Base-by-base conservation (phyloP, 2,329 filamentous ascomycete species). In the Pseudogymnoascus sp. region DNA sequence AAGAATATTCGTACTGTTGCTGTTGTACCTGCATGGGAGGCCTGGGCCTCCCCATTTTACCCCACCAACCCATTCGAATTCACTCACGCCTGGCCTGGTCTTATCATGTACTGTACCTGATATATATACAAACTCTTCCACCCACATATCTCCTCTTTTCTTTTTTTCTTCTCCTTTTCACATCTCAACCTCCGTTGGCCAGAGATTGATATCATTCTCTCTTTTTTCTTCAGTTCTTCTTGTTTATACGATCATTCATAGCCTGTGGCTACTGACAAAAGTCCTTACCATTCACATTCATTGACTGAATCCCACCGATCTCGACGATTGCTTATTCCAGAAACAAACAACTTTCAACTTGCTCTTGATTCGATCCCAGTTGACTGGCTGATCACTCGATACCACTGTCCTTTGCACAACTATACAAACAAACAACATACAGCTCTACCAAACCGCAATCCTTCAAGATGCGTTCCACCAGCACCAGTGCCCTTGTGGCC, bases 401-500 rank as follows among this genome's bases (percentile, higher is more conserved):
- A 58, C 33, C 57, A 58, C 57, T 25, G 47, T 54, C 47, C 47
- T 54, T 54, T 54, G 47, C 47, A 54, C 41, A 30, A 30, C 25
- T 50, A 30, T 50, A 50, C 25, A 50, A 16, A 30, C 8, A 33
- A 33, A 43, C 20, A 16, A 16, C 38, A 43, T 16, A 16, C 38
- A 22, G 38, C 37, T 30, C 11, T 33, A 60, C 20, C 8, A 60
- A n/a, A 50, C 38, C 39, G 28, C 36, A 30, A 38, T 25, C 14
- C 25, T 60, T 60, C 35, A 60, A 57, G 41, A 60, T 60, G 59
- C 59, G 43, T 25, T 60, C 59, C 18, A 57, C 59, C 59, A 60
- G 25, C 58, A 62, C 35, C 33, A 41, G 25, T 28, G 57, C 57
- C 35, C 14, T 39, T 4, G 35, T 63, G 20, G 62, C 50, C 22